phyloP scores from a whole-genome alignment of 2,329 filamentous ascomycete species.

The Aschersonia sp. region DNA sequence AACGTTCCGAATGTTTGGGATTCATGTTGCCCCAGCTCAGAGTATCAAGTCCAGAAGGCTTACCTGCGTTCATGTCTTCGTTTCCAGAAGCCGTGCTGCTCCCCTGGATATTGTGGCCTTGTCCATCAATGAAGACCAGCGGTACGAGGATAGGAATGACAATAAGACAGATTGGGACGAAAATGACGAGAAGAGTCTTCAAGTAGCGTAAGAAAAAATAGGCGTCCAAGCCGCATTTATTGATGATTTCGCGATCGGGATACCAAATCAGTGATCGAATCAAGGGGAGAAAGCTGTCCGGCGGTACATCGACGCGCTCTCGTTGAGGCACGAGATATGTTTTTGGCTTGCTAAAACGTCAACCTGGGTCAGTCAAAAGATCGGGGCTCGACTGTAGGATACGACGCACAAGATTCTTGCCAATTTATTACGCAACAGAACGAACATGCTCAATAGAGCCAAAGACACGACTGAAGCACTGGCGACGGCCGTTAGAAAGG shows the following conservation, averaged over 20 bases:
- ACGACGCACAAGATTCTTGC: conserved; percentile 63
- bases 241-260: conserved; percentile 69
- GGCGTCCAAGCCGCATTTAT: conserved; percentile 89
- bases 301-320: conserved; percentile 66
- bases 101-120: conserved; percentile 37
- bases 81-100: conserved; percentile 9
- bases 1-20: conserved; percentile 47
- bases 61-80: conserved; percentile 13
- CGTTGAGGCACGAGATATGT: conserved; percentile 77
- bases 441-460: conserved; percentile 54
- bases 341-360: conserved; percentile 50
- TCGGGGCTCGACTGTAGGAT: background rate
- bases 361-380: background rate
- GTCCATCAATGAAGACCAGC: conserved; percentile 62
- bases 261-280: conserved; percentile 49
- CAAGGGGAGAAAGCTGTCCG: conserved; percentile 36
- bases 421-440: conserved; percentile 63
- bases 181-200: conserved; percentile 69
- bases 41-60: conserved; percentile 52
- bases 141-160: conserved; percentile 78
- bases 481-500: conserved; percentile 49
- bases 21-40: conserved; percentile 82
- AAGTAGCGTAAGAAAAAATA: conserved; percentile 94
- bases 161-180: conserved; percentile 64
- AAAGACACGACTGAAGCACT: conserved; percentile 49